These are phyloP conservation scores for Stephania cephalantha DNA, from an alignment of 164 flowering plant species.

Conservation along the genomic window DNA sequence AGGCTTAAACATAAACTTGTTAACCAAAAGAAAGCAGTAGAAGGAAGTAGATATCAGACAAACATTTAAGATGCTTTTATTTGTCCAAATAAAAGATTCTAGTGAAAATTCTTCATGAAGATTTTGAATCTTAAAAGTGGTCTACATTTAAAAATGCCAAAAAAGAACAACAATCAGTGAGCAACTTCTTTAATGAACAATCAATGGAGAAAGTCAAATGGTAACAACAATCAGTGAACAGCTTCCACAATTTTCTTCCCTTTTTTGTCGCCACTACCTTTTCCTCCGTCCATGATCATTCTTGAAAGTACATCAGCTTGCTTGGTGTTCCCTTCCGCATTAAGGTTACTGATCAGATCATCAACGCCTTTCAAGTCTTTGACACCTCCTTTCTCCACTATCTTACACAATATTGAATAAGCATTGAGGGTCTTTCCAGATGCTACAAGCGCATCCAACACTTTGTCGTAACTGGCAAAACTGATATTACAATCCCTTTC, in stretches of 20 bases:
- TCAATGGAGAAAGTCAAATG: background rate
- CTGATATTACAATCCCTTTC: slow-evolving; percentile 63
- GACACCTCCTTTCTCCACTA: slow-evolving; percentile 67
- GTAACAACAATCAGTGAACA: slow-evolving; percentile 7
- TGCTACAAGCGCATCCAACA: slow-evolving; percentile 60
- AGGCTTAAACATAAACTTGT: too few relatives aligned
- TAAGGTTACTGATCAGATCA: slow-evolving; percentile 69
- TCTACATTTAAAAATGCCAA: background rate
- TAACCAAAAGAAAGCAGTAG: background rate
- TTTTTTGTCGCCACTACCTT: slow-evolving; percentile 27
- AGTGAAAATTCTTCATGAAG: background rate
- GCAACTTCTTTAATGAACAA: slow-evolving; percentile 16
- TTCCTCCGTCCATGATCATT: slow-evolving; percentile 52
- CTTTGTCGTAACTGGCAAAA: slow-evolving; percentile 72
- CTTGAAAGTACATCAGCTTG: slow-evolving; percentile 92
- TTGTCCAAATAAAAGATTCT: background rate
- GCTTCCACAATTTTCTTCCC: slow-evolving; percentile 35
- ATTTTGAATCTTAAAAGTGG: background rate
- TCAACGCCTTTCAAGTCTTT: slow-evolving; percentile 48
- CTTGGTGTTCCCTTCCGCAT: slow-evolving; percentile 80
- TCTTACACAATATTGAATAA: slow-evolving; percentile 72
- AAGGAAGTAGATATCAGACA: background rate
- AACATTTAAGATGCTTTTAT: background rate
- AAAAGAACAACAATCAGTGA: background rate
- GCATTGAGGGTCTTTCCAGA: slow-evolving; percentile 94